These are phyloP conservation scores for Larix sibirica DNA, from an alignment of 83 land plant genomes.

Conservation along the genomic window DNA sequence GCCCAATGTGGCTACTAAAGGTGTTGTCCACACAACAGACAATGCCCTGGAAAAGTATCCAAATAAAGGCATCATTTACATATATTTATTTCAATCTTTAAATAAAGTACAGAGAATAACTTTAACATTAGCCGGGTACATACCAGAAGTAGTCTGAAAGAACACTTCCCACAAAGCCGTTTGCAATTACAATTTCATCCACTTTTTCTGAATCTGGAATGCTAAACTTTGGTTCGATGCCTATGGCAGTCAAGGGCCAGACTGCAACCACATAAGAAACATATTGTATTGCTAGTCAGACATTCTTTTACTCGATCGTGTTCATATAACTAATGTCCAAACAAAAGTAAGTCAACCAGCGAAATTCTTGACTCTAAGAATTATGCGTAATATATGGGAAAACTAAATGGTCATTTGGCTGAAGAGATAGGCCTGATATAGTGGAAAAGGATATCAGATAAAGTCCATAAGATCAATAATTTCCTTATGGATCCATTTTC, in stretches of 20 bases:
- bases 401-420: background rate
- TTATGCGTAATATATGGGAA: background rate
- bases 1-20: conserved; percentile 96
- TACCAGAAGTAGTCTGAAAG: conserved; percentile 99
- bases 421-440: background rate
- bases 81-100: background rate
- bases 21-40: conserved; percentile 98
- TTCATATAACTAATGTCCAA: background rate
- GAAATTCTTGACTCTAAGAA: background rate
- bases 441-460: background rate
- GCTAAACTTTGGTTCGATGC: conserved; percentile 87
- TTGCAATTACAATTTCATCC: conserved; percentile 92
- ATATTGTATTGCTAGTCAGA: background rate
- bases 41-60: conserved; percentile 62
- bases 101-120: background rate
- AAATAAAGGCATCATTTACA: background rate
- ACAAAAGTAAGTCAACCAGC: background rate
- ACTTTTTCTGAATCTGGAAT: conserved; percentile 80
- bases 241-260: conserved; percentile 85
- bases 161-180: conserved; percentile 95
- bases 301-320: background rate
- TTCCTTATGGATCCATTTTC: background rate
- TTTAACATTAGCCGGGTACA: background rate
- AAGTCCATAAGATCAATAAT: background rate
- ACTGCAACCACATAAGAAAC: conserved; percentile 40